Evolutionary conservation across 140 eudicot genomes (phyloP).

Genomic region (Cichorium intybus): DNA sequence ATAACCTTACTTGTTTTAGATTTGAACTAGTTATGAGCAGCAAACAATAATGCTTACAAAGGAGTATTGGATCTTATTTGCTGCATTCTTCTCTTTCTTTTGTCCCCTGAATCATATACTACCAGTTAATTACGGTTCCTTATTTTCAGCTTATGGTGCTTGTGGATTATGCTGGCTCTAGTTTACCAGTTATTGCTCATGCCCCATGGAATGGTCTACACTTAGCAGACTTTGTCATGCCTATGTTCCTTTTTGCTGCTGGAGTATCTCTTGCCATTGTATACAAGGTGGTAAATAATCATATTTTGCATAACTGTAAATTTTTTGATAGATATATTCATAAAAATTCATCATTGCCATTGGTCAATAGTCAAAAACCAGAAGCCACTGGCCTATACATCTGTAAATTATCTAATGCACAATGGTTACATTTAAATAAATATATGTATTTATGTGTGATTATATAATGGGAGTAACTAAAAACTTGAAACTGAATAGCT

Average conservation of each 20-base stretch:
- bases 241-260: slow-evolving; percentile 76
- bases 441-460: neutral
- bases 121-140: neutral
- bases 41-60: neutral
- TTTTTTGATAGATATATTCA: neutral
- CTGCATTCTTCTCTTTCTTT: neutral
- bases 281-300: slow-evolving; percentile 50
- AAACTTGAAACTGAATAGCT: slow-evolving; percentile 21
- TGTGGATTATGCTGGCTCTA: slow-evolving; percentile 75
- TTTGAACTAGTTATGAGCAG: slow-evolving; percentile 1
- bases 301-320: neutral
- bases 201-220: slow-evolving; percentile 78
- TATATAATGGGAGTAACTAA: neutral
- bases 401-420: neutral
- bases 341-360: slow-evolving; percentile 5
- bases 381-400: slow-evolving; percentile 1
- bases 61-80: neutral
- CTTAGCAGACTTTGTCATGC: slow-evolving; percentile 86
- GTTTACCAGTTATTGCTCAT: slow-evolving; percentile 63
- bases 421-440: neutral
- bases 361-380: too few species aligned
- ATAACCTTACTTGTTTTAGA: slow-evolving; percentile 3
- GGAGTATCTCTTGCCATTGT: slow-evolving; percentile 74
- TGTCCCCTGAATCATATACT: neutral
- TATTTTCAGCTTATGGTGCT: slow-evolving; percentile 69